Conservation (phyloP, 495 filamentous ascomycete genomes). For the Lasiosphaeria hispida region DNA sequence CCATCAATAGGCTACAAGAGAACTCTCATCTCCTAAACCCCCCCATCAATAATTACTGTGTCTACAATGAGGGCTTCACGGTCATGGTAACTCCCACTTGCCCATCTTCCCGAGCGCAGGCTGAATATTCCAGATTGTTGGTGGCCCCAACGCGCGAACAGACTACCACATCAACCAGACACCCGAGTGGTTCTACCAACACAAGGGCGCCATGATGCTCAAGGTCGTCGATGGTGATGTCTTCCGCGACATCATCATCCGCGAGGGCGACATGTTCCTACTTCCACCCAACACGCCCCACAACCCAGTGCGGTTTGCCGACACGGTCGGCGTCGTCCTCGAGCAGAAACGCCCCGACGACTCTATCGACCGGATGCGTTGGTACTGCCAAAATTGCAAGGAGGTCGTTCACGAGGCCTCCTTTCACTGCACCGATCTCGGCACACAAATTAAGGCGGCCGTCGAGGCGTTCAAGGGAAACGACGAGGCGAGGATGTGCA, state of each 20-base stretch:
- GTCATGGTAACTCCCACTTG: constrained; percentile 59
- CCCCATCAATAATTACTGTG: constrained; percentile 95
- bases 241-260: constrained; percentile 83
- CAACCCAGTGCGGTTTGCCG: constrained; percentile 62
- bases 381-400: constrained; percentile 78
- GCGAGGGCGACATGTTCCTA: constrained; percentile 92
- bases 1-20: constrained; percentile 70
- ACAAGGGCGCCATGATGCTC: constrained; percentile 87
- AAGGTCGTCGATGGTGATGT: constrained; percentile 72
- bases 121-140: constrained; percentile 67
- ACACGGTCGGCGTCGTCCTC: constrained; percentile 78
- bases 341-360: constrained; percentile 76
- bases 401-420: constrained; percentile 78
- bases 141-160: constrained; percentile 91
- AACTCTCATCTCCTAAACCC: constrained; percentile 93
- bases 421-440: constrained; percentile 88
- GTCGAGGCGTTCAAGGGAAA: constrained; percentile 77
- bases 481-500: constrained; percentile 71
- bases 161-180: constrained; percentile 99
- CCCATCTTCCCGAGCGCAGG: neutral
- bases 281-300: constrained; percentile 90
- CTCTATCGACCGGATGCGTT: constrained; percentile 75
- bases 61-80: constrained; percentile 77
- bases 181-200: constrained; percentile 97
- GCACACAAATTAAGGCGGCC: constrained; percentile 95